These are phyloP conservation scores for Apiotrichum porosum DNA, from an alignment of 1,284 basidiomycete species.

Conservation along the genomic window DNA sequence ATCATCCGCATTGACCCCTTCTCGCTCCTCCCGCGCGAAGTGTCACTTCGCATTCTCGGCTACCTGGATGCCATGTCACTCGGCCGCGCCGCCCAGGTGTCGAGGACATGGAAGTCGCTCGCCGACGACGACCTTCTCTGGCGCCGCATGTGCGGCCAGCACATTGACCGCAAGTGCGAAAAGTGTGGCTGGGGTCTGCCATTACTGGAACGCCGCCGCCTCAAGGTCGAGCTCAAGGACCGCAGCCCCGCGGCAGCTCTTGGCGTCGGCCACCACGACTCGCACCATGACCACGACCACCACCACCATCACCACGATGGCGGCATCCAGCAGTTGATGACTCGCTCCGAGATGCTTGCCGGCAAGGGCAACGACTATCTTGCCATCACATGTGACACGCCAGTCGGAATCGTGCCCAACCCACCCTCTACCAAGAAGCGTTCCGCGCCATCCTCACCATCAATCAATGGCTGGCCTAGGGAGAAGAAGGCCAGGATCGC, in stretches of 20 bases:
- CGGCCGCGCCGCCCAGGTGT: conserved; percentile 92
- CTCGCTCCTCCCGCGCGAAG: conserved; percentile 81
- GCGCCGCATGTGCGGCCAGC: conserved; percentile 96
- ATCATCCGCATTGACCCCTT: conserved; percentile 97
- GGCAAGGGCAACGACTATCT: conserved; percentile 3
- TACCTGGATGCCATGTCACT: conserved; percentile 94
- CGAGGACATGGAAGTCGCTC: conserved; percentile 74
- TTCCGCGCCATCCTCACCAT: conserved; percentile 17
- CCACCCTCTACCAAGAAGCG: conserved; percentile 13
- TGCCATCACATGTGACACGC: conserved; percentile 14
- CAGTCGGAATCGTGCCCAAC: conserved; percentile 1
- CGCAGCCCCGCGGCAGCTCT: conserved; percentile 36
- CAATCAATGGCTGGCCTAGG: neutral
- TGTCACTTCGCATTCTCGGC: conserved; percentile 81
- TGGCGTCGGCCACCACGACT: conserved; percentile 36
- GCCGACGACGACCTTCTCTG: conserved; percentile 96
- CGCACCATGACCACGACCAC: conserved; percentile 23
- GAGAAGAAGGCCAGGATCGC: conserved; percentile 23
- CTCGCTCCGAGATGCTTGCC: conserved; percentile 30
- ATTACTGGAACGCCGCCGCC: conserved; percentile 61
- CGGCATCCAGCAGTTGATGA: conserved; percentile 24
- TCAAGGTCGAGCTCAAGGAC: conserved; percentile 47
- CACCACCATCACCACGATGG: conserved; percentile 14
- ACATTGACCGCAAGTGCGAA: conserved; percentile 93
- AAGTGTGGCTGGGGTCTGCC: conserved; percentile 99